Percentiles rank a stretch among this genome's conserved stretches.
Evolutionary conservation across 1,284 basidiomycete genomes (phyloP).

Genomic region (Puccinia horiana): DNA sequence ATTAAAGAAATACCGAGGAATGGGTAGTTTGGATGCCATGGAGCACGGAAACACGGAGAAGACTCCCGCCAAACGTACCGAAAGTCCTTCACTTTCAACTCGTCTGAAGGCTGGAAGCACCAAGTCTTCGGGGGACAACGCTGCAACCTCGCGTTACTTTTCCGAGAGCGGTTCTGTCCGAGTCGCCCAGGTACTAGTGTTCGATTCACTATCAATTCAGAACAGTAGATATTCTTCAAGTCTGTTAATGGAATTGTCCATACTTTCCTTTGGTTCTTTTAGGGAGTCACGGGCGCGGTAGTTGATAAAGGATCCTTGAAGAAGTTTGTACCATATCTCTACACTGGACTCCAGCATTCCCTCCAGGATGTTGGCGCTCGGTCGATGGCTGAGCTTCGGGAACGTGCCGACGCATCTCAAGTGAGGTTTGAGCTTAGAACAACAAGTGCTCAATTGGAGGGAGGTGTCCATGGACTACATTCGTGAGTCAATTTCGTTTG

Average conservation of each 20-base stretch:
- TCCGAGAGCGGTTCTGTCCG: conserved; percentile 92
- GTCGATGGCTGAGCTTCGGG: conserved; percentile 68
- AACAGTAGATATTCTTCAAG: not conserved
- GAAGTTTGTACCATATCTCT: conserved; percentile 83
- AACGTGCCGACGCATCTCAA: conserved; percentile 67
- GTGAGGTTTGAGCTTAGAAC: conserved; percentile 93
- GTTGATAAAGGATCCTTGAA: conserved; percentile 94
- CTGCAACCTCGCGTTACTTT: conserved; percentile 95
- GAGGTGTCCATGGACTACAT: conserved; percentile 89
- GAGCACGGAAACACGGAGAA: conserved; percentile 69
- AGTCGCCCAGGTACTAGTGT: conserved; percentile 71
- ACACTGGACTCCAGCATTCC: conserved; percentile 90
- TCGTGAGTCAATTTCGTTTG: conserved; percentile 64
- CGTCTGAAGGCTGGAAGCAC: conserved; percentile 52
- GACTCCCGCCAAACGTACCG: conserved; percentile 52
- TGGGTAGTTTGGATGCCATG: conserved; percentile 97
- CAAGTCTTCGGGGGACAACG: conserved; percentile 72
- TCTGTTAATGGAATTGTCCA: not conserved
- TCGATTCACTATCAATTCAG: not conserved
- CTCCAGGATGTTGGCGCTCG: conserved; percentile 88
- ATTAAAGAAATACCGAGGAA: conserved; percentile 97
- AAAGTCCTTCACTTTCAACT: conserved; percentile 21
- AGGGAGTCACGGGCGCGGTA: conserved; percentile 90
- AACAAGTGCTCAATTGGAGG: conserved; percentile 92
- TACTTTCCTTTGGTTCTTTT: conserved; percentile 38